Evolutionary conservation across 805 yeast genomes (phyloP).

Genomic region (Ogataea wickerhamii): DNA sequence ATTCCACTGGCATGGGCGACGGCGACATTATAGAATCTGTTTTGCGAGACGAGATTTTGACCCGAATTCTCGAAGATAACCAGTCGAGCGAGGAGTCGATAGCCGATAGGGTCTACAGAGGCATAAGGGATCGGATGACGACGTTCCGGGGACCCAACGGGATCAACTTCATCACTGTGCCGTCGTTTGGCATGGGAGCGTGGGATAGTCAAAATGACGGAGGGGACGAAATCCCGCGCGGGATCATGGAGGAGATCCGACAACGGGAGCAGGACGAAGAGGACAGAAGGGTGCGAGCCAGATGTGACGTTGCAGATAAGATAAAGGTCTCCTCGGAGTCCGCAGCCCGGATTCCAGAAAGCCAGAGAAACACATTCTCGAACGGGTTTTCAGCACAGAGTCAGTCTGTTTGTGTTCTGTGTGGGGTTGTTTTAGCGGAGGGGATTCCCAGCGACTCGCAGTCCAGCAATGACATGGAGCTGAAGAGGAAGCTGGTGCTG

Average conservation of each 20-base stretch:
- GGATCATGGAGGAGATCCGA: conserved; percentile 28
- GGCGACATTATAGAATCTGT: conserved; percentile 10
- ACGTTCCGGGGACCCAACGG: conserved; percentile 6
- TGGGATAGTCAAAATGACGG: conserved; percentile 3
- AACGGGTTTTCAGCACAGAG: conserved; percentile 33
- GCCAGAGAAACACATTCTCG: conserved; percentile 13
- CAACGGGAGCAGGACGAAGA: conserved; percentile 29
- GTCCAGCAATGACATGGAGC: conserved; percentile 16
- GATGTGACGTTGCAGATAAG: conserved; percentile 22
- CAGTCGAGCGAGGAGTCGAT: conserved; percentile 4
- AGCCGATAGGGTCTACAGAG: conserved; percentile 8
- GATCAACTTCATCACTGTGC: conserved; percentile 6
- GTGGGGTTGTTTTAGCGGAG: conserved; percentile 69
- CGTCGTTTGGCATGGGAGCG: neutral
- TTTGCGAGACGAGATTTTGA: conserved; percentile 8
- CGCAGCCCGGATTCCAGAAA: conserved; percentile 14
- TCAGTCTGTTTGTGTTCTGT: conserved; percentile 55
- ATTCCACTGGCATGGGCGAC: neutral
- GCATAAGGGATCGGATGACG: conserved; percentile 8
- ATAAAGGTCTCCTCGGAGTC: conserved; percentile 15
- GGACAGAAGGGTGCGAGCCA: conserved; percentile 20
- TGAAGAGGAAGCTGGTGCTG: conserved; percentile 28
- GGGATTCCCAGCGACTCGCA: conserved; percentile 59
- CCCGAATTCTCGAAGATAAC: conserved; percentile 5
- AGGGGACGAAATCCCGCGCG: conserved; percentile 24